Evolutionary conservation across 305 asterid genomes (phyloP).

Genomic region (Fraxinus dipetala): DNA sequence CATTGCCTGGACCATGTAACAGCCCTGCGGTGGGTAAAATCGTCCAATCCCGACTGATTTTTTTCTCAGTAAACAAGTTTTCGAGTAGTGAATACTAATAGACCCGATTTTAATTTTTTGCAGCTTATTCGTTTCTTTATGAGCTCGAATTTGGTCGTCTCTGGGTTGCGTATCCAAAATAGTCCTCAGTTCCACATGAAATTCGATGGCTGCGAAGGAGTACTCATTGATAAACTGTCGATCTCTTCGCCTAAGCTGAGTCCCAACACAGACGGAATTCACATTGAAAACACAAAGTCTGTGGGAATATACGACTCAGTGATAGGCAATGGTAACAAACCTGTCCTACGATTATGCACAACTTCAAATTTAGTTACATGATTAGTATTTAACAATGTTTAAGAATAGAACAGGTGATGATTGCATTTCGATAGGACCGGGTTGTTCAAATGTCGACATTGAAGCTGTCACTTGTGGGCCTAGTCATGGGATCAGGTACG

Average conservation of each 20-base stretch:
- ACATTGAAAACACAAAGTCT: conserved; percentile 62
- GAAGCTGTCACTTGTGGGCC: conserved; percentile 91
- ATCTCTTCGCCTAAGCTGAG: conserved; percentile 84
- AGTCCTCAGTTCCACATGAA: conserved; percentile 93
- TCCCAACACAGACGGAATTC: conserved; percentile 94
- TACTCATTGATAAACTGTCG: conserved; percentile 56
- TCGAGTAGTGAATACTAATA: neutral
- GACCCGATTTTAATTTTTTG: neutral
- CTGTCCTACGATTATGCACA: neutral
- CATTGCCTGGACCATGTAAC: conserved; percentile 86
- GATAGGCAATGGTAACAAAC: conserved; percentile 55
- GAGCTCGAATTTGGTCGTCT: conserved; percentile 80
- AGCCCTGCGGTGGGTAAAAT: conserved; percentile 78
- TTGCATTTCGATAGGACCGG: conserved; percentile 86
- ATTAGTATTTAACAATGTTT: neutral
- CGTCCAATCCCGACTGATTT: neutral
- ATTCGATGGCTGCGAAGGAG: conserved; percentile 82
- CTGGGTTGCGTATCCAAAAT: conserved; percentile 64
- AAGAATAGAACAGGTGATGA: conserved; percentile 64
- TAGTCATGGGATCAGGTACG: conserved; percentile 93
- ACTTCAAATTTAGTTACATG: neutral
- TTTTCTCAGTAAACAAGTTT: neutral
- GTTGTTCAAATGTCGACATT: conserved; percentile 73
- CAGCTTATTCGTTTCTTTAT: conserved; percentile 87
- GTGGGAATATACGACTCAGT: conserved; percentile 84